Evolutionary conservation across 2,329 filamentous ascomycete species (phyloP).

Genomic region (Periglandula ipomoeae): DNA sequence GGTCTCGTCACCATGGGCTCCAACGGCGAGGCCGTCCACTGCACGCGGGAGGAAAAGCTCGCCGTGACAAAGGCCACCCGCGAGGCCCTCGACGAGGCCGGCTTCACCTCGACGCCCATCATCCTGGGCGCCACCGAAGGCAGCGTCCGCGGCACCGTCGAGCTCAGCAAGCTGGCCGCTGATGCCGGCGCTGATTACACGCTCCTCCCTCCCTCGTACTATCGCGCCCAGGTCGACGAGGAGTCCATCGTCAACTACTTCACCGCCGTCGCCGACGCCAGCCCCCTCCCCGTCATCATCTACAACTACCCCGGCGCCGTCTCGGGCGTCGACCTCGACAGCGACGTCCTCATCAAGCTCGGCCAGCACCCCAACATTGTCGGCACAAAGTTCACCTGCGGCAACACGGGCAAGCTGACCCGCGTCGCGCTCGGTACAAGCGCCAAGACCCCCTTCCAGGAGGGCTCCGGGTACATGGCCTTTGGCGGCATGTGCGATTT

Average conservation of each 20-base stretch:
- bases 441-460: slow-evolving; percentile 54
- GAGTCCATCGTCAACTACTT: slow-evolving; percentile 66
- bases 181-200: slow-evolving; percentile 70
- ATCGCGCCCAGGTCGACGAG: slow-evolving; percentile 67
- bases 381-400: slow-evolving; percentile 87
- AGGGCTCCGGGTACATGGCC: slow-evolving; percentile 66
- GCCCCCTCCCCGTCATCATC: slow-evolving; percentile 68
- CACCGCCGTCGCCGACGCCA: slow-evolving; percentile 63
- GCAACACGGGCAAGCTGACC: slow-evolving; percentile 82
- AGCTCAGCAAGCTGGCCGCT: slow-evolving; percentile 58
- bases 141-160: slow-evolving; percentile 71
- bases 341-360: slow-evolving; percentile 72
- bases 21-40: slow-evolving; percentile 83
- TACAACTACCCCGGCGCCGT: slow-evolving; percentile 92
- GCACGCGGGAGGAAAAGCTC: slow-evolving; percentile 67
- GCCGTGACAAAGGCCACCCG: slow-evolving; percentile 69
- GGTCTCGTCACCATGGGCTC: slow-evolving; percentile 83
- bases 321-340: slow-evolving; percentile 81
- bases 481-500: slow-evolving; percentile 87
- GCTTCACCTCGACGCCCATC: slow-evolving; percentile 66
- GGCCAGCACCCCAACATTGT: slow-evolving; percentile 75
- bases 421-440: slow-evolving; percentile 65
- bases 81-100: slow-evolving; percentile 72
- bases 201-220: slow-evolving; percentile 75
- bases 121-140: slow-evolving; percentile 77